phyloP scores from a whole-genome alignment of 345 rosid species.

The Acer negundo region DNA sequence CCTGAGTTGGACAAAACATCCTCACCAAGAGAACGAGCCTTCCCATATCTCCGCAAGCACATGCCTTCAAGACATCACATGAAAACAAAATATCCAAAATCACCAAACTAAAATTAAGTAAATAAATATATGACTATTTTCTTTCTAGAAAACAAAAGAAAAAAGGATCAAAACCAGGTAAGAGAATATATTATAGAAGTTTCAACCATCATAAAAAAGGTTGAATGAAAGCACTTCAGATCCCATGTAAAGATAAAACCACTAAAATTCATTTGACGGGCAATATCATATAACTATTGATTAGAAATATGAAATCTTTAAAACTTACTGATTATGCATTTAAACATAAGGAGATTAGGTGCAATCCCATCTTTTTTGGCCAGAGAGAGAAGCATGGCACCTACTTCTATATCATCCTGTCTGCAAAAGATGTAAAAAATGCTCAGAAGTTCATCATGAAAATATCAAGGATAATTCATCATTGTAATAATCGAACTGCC shows the following conservation, averaged over 20 bases:
- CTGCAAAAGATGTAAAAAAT: slow-evolving; percentile 40
- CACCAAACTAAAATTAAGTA: not conserved
- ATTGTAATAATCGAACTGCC: slow-evolving; percentile 11
- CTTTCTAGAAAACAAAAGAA: not conserved
- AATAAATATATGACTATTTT: not conserved
- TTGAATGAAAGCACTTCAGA: not conserved
- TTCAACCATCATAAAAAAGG: not conserved
- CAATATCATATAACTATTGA: not conserved
- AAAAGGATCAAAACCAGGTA: not conserved
- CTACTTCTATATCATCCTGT: slow-evolving; percentile 77
- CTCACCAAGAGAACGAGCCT: slow-evolving; percentile 61
- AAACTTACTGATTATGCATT: slow-evolving; percentile 80
- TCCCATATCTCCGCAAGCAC: slow-evolving; percentile 74
- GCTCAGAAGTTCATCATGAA: slow-evolving; percentile 9
- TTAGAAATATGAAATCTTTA: slow-evolving; percentile 1
- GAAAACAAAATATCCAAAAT: slow-evolving; percentile 1
- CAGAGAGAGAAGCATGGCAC: slow-evolving; percentile 61
- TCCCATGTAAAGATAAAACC: not conserved
- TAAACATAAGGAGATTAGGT: slow-evolving; percentile 67
- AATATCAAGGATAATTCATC: not conserved
- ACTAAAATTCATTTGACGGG: slow-evolving; percentile 7
- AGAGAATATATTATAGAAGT: not conserved
- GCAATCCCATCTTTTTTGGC: slow-evolving; percentile 69
- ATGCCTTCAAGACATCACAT: slow-evolving; percentile 50
- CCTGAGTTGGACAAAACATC: slow-evolving; percentile 65